Percentiles rank a stretch among this genome's conserved stretches.
phyloP scores from a whole-genome alignment of 2,329 filamentous ascomycete species.

The Paecilomyces sp. region DNA sequence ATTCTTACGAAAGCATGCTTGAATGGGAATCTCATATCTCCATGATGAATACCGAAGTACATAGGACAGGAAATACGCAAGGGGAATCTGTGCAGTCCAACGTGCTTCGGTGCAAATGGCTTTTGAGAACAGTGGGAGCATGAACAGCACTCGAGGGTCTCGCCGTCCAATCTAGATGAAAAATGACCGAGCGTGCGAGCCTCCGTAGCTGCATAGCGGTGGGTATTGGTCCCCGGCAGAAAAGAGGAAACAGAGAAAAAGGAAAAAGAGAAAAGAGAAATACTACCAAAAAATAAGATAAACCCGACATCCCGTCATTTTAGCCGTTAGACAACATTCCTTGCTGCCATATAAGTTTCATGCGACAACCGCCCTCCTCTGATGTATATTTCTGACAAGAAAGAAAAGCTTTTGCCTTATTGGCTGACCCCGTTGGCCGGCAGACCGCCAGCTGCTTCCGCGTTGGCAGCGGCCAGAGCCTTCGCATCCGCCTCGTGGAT shows the following conservation, averaged over 20 bases:
- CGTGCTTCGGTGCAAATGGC: not conserved
- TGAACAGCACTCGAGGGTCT: not conserved
- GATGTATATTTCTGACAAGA: not conserved
- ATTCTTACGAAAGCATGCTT: not conserved
- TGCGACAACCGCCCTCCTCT: not conserved
- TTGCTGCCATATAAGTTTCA: not conserved
- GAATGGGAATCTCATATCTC: not conserved
- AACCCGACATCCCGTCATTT: not conserved
- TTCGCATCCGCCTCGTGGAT: constrained; percentile 63
- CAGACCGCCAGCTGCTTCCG: constrained; percentile 27
- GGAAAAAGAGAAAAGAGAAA: not conserved
- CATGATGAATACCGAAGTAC: not conserved
- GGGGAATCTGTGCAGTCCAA: not conserved
- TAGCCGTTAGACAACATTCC: not conserved
- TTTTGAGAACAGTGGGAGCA: not conserved
- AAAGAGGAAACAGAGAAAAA: not conserved
- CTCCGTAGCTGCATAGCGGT: not conserved
- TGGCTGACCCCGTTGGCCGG: constrained; percentile 27
- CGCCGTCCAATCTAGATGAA: not conserved
- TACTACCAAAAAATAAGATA: not conserved
- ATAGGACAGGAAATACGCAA: not conserved
- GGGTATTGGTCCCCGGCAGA: not conserved
- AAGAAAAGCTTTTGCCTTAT: constrained; percentile 11
- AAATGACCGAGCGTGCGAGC: not conserved
- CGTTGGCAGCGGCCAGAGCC: constrained; percentile 34